A percentile compares a stretch with the other conserved stretches of the same genome.
Evolutionary conservation across 441 rosid genomes (phyloP).

Genomic region (Adansonia madagascariensis): DNA sequence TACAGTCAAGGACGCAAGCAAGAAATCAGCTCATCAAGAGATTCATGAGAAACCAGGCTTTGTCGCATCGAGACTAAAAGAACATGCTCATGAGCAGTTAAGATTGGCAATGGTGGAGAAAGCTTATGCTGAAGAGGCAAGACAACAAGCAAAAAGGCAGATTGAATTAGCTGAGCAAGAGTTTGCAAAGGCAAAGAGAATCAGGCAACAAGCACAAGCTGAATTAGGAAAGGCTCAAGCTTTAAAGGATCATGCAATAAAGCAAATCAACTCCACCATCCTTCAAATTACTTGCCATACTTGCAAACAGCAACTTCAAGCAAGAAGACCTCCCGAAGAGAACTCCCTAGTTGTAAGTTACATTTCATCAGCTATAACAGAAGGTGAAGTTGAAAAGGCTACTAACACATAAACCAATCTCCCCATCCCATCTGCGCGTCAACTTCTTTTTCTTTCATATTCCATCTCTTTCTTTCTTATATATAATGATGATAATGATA

Average conservation of each 20-base stretch:
- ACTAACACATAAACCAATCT: conserved; percentile 20
- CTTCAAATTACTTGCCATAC: conserved; percentile 68
- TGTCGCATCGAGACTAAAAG: conserved; percentile 39
- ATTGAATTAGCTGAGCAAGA: conserved; percentile 70
- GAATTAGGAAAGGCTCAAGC: conserved; percentile 64
- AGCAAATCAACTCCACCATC: conserved; percentile 57
- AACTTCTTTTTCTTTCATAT: neutral
- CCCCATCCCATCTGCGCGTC: neutral
- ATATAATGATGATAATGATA: conserved; percentile 7
- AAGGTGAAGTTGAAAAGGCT: conserved; percentile 49
- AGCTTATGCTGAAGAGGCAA: conserved; percentile 56
- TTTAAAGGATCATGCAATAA: conserved; percentile 54
- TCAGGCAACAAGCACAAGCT: conserved; percentile 70
- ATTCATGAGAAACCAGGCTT: neutral
- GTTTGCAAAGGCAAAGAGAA: conserved; percentile 70
- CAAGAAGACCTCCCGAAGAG: conserved; percentile 47
- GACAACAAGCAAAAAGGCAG: conserved; percentile 56
- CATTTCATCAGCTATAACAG: conserved; percentile 55
- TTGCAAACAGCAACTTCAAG: conserved; percentile 63
- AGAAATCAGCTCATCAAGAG: neutral
- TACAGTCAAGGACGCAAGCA: conserved; percentile 22
- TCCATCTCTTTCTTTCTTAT: conserved; percentile 5
- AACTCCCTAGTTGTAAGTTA: conserved; percentile 62
- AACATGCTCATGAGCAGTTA: conserved; percentile 47
- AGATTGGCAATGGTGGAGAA: conserved; percentile 55